Conservation (phyloP, 495 filamentous ascomycete species). For the Hyaloscypha finlandica region DNA sequence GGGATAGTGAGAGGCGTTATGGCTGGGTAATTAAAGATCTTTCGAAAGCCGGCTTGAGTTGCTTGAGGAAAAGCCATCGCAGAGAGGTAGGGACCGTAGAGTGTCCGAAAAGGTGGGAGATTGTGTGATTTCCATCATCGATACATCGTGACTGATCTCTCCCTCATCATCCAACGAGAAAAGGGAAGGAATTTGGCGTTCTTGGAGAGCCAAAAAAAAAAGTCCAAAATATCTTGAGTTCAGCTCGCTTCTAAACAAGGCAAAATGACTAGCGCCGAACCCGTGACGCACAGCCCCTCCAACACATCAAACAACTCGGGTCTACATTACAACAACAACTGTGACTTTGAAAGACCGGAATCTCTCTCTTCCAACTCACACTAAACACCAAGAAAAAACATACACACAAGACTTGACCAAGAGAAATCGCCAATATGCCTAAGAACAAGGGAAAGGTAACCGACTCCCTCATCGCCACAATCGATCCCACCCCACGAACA, state of each 20-base stretch:
- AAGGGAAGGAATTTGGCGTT: neutral
- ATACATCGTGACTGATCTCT: neutral
- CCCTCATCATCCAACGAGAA: neutral
- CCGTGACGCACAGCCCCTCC: constrained; percentile 27
- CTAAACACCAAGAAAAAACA: constrained; percentile 9
- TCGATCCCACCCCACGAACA: constrained; percentile 9
- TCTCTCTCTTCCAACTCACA: neutral
- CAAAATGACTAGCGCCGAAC: neutral
- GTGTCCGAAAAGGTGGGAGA: neutral
- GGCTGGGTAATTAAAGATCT: neutral
- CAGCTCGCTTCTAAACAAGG: neutral
- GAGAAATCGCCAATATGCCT: constrained; percentile 65
- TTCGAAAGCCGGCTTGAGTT: neutral
- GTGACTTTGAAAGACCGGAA: neutral
- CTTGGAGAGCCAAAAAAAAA: neutral
- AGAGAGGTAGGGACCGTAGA: neutral
- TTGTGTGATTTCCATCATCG: neutral
- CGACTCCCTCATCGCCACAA: constrained; percentile 23
- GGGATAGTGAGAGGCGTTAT: neutral
- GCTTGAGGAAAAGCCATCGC: neutral
- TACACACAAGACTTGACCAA: constrained; percentile 9
- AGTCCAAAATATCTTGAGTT: neutral
- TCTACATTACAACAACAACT: neutral
- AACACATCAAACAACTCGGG: neutral
- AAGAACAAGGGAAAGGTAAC: constrained; percentile 99